phyloP scores from a whole-genome alignment of 495 filamentous ascomycete species.

The Umbilicaria muhlenbergii region DNA sequence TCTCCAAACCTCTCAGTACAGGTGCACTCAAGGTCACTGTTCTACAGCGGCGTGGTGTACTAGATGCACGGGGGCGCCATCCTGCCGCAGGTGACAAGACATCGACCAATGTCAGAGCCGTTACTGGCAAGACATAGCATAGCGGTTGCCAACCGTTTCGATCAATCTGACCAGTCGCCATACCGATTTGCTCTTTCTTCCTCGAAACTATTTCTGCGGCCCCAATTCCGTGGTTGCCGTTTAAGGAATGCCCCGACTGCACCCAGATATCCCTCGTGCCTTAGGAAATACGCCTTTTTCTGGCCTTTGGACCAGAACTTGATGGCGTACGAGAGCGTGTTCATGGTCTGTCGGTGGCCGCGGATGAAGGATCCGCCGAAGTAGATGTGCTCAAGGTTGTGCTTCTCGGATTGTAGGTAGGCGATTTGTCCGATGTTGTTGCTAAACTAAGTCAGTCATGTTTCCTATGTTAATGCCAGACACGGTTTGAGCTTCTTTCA shows the following conservation, averaged over 20 bases:
- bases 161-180: too few relatives aligned
- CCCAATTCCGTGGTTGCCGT: constrained; percentile 83
- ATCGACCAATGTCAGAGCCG: too few relatives aligned
- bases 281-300: constrained; percentile 89
- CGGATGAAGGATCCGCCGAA: constrained; percentile 96
- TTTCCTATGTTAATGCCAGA: neutral
- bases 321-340: constrained; percentile 88
- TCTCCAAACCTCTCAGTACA: too few relatives aligned
- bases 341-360: constrained; percentile 93
- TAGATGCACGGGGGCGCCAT: too few relatives aligned
- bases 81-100: too few relatives aligned
- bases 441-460: constrained; percentile 20
- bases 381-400: constrained; percentile 81
- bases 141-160: too few relatives aligned
- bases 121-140: too few relatives aligned
- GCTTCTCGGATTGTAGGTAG: constrained; percentile 86
- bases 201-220: constrained; percentile 60
- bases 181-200: too few relatives aligned
- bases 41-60: too few relatives aligned
- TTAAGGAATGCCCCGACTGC: constrained; percentile 91
- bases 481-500: neutral
- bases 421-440: constrained; percentile 99
- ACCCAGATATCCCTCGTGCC: constrained; percentile 94
- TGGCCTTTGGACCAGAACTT: constrained; percentile 90
- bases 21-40: too few relatives aligned